Conservation (phyloP, 1,284 basidiomycete species). For the Naganishia cerealis region DNA sequence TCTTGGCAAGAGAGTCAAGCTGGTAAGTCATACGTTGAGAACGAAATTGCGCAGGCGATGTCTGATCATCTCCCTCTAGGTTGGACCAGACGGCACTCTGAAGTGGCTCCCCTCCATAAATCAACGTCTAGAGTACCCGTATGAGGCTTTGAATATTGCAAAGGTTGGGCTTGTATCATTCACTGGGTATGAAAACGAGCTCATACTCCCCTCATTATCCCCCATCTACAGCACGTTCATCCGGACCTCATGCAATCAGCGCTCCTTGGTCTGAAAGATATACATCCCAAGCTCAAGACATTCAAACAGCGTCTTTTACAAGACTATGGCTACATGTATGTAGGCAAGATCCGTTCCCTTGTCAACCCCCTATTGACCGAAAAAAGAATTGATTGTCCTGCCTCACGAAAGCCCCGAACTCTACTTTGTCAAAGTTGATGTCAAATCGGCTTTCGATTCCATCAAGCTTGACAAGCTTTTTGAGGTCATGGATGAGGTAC, state of each 20-base stretch:
- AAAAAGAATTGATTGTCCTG: conserved; percentile 25
- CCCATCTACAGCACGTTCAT: conserved; percentile 61
- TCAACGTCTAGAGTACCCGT: conserved; percentile 75
- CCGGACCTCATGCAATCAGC: conserved; percentile 71
- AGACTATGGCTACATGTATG: conserved; percentile 63
- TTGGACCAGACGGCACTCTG: conserved; percentile 11
- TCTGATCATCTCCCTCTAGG: neutral
- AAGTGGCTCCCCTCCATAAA: conserved; percentile 69
- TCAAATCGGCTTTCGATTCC: conserved; percentile 92
- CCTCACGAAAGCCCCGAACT: conserved; percentile 65
- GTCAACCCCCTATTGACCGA: neutral
- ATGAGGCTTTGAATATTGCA: conserved; percentile 80
- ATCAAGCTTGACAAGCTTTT: conserved; percentile 87
- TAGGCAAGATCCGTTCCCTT: conserved; percentile 6
- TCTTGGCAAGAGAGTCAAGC: conserved; percentile 64
- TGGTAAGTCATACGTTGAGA: conserved; percentile 3
- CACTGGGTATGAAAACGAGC: neutral
- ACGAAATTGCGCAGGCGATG: neutral
- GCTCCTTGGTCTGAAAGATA: conserved; percentile 77
- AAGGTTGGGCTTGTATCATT: conserved; percentile 59
- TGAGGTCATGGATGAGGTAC: conserved; percentile 68
- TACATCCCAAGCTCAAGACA: conserved; percentile 69
- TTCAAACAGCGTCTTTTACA: conserved; percentile 64
- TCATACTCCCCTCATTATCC: too few species aligned
- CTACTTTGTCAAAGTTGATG: conserved; percentile 95